phyloP scores from a whole-genome alignment of 1,284 basidiomycete genomes.

The Ganoderma boninense region DNA sequence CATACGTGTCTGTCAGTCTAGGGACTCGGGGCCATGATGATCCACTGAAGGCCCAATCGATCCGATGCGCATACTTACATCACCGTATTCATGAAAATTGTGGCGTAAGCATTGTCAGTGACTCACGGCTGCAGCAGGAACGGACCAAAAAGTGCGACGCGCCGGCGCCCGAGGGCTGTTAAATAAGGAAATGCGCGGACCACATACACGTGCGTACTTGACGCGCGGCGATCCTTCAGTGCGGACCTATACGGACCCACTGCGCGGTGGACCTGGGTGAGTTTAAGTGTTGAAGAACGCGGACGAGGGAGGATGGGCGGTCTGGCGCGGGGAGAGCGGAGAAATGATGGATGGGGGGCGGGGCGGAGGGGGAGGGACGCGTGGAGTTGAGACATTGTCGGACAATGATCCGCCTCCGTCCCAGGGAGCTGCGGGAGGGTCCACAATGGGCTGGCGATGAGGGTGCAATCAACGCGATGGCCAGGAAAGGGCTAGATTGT shows the following conservation, averaged over 20 bases:
- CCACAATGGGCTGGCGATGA: slow-evolving; percentile 21
- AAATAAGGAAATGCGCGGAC: background rate
- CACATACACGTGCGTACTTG: slow-evolving; percentile 5
- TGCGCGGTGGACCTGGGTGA: slow-evolving; percentile 15
- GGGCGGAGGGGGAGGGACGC: background rate
- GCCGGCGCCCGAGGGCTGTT: background rate
- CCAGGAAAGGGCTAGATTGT: slow-evolving; percentile 28
- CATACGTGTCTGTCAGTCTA: background rate
- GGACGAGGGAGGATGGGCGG: background rate
- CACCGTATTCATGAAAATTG: background rate
- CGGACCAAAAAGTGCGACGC: background rate
- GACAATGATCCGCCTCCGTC: slow-evolving; percentile 20
- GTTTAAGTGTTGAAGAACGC: background rate
- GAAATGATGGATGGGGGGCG: background rate
- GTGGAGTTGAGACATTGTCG: slow-evolving; percentile 11
- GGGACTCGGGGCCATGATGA: background rate
- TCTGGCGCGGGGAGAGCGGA: background rate
- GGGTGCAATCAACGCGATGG: slow-evolving; percentile 24
- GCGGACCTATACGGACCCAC: slow-evolving; percentile 36
- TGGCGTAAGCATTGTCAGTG: background rate
- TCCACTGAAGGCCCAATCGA: slow-evolving; percentile 8
- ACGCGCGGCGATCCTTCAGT: slow-evolving; percentile 12
- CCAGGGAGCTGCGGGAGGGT: slow-evolving; percentile 16
- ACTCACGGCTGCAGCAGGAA: background rate
- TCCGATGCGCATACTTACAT: background rate